Base-by-base conservation (phyloP, 2,329 filamentous ascomycete genomes). In the Fonsecaea pedrosoi region DNA sequence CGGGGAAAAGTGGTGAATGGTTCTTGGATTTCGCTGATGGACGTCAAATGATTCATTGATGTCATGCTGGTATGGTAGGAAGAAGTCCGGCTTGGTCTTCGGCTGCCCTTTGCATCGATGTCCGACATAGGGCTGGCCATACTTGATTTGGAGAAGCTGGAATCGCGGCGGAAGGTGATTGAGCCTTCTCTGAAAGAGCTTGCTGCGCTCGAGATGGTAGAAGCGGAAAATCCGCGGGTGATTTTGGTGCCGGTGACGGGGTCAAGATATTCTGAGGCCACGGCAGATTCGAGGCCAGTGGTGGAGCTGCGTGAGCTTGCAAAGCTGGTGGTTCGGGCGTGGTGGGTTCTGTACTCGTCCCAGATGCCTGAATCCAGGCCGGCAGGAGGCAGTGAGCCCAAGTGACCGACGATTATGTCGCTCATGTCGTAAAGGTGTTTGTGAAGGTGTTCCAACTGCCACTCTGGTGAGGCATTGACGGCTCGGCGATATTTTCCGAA, bases 401-500 rank as follows among this genome's bases (percentile, higher is more conserved):
- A 62, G 21, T 68, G 58, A n/a, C 38, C 54, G 18, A 68, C 58
- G 50, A 70, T 65, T 8, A 63, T 42, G 55, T 57, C 63, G 35
- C 65, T 63, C 30, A 70, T 37, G 54, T 66, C 54, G 32, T 66
- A 40, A 15, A 71, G 40, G 10, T 64, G 48, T 32, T 65, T 65
- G 10, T 65, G 48, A 32, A 71, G 64, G 55, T 69, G 56, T 12
- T 70, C 66, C 38, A 69, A 30, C 40, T 71, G 68, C 65, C 68
- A 71, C n/a, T 71, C 53, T 4, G 66, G 58, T n/a, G 69, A 60
- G 3, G 70, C 71, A 61, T 69, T 60, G 34, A 66, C 62, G 4
- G 72, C 65, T 32, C 63, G 65, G 59, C 72, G 65, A 60, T 70
- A 74, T 42, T 66, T 68, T 37, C 70, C 70, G 42, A 70, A 62